Evolutionary conservation across 2,329 filamentous ascomycete genomes (phyloP).

Genomic region (Bipolaris victoriae): DNA sequence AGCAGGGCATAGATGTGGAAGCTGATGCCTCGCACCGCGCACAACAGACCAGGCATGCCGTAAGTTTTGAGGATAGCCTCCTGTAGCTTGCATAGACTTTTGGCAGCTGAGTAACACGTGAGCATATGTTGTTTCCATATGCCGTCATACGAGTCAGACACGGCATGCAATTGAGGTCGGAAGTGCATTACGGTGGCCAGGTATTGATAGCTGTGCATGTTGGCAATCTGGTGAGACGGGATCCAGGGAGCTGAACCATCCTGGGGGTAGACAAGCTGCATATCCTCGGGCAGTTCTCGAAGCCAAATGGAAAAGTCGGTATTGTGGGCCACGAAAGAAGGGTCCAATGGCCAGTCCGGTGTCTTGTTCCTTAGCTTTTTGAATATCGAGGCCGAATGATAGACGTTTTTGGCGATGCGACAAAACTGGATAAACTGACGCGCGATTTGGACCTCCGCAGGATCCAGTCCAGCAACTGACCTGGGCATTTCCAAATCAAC

Average conservation of each 20-base stretch:
- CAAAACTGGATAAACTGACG: conserved; percentile 84
- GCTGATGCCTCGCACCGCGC: conserved; percentile 92
- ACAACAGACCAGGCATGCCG: conserved; percentile 80
- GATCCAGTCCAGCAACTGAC: conserved; percentile 70
- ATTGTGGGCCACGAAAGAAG: conserved; percentile 80
- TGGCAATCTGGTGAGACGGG: conserved; percentile 84
- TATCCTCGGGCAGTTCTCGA: conserved; percentile 75
- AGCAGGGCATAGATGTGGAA: conserved; percentile 93
- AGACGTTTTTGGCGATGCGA: conserved; percentile 77
- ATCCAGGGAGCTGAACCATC: conserved; percentile 85
- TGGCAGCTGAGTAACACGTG: conserved; percentile 83
- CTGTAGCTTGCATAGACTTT: conserved; percentile 82
- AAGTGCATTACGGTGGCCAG: conserved; percentile 85
- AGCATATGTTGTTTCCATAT: conserved; percentile 89
- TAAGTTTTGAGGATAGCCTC: conserved; percentile 80
- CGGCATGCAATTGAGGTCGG: conserved; percentile 77
- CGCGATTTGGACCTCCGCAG: conserved; percentile 76
- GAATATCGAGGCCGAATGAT: conserved; percentile 77
- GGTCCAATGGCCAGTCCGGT: conserved; percentile 86
- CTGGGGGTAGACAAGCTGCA: conserved; percentile 76
- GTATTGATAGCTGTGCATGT: conserved; percentile 88
- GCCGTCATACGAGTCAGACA: conserved; percentile 77
- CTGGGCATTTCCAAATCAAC: conserved; percentile 75
- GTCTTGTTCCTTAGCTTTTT: conserved; percentile 74
- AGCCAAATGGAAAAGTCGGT: conserved; percentile 78